Base-by-base conservation (phyloP, 2,329 filamentous ascomycete genomes). In the Aspergillus ustus region DNA sequence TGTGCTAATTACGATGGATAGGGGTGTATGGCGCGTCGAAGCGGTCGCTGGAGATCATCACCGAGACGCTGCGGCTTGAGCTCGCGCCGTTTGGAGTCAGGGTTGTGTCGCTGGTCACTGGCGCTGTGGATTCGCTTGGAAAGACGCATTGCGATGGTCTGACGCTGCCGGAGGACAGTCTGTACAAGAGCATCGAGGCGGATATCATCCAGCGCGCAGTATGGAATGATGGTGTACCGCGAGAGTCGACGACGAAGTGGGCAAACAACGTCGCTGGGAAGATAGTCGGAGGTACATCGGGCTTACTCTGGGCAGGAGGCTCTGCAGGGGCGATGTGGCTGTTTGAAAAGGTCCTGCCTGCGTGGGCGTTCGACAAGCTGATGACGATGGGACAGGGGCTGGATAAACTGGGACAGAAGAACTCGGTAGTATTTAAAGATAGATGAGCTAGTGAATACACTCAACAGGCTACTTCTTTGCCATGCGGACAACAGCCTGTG, bases 61-160 rank as follows among this genome's bases (percentile, higher is more conserved):
- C 68, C 0, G 67, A 71, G 9, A 66, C 67, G 0, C 59, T 72
- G 7, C 66, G 71, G 5, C 59, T 72, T 13, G 70, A 73, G 52
- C 57, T 73, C 4, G 46, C 49, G 0, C 67, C 68, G 0, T 68
- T 71, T 45, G 15, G 60, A 7, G 67, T 70, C 44, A 58, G 60
- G 5, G 67, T 66, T 11, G 37, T 66, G 5, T 67, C 58, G 3
- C 48, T 70, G 7, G 60, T 67, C 3, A 71, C 69, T 0, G 67
- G 67, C 0, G 66, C 61, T 3, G 66, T 70, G n/a, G 13, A 52
- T 9, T 68, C 65, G 0, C 48, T 57, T 8, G 62, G 63, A 2
- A 64, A 67, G 25, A 63, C 65, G 0, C 65, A 66, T 37, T 69
- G 65, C 40, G 58, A 51, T 6, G 57, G 67, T 37, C 67, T 65